Conservation (phyloP, 768 basidiomycete genomes). For the Phlebiopsis gigantea region DNA sequence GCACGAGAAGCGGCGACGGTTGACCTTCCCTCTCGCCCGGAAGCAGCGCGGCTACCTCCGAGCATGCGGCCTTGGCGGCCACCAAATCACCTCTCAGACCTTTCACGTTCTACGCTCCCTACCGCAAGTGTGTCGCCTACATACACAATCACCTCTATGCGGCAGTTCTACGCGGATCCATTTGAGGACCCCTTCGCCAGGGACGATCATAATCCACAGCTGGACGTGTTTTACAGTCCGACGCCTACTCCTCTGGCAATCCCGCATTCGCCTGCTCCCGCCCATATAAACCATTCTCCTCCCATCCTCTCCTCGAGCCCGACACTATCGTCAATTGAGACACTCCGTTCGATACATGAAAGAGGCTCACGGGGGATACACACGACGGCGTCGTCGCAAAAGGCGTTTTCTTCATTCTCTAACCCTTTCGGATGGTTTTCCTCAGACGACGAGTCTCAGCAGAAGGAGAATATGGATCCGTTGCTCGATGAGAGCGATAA, state of each 20-base stretch:
- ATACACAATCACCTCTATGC: constrained; percentile 3
- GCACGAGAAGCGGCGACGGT: constrained; percentile 12
- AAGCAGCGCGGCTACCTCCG: constrained; percentile 21
- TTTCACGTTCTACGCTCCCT: constrained; percentile 57
- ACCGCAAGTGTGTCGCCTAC: constrained; percentile 50
- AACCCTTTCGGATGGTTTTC: constrained; percentile 22
- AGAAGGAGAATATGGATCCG: constrained; percentile 18
- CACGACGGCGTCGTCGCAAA: constrained; percentile 19
- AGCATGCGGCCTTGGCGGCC: constrained; percentile 19
- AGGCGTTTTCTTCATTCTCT: constrained; percentile 16
- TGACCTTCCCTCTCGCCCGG: constrained; percentile 20
- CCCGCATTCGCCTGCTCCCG: constrained; percentile 27
- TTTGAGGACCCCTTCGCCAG: constrained; percentile 19
- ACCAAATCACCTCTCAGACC: constrained; percentile 33
- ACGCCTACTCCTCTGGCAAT: constrained; percentile 23
- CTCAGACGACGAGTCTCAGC: constrained; percentile 13
- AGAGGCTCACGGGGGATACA: constrained; percentile 19
- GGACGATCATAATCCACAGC: constrained; percentile 15
- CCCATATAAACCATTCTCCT: constrained; percentile 32
- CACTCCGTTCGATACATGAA: constrained; percentile 22
- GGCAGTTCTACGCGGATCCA: constrained; percentile 16
- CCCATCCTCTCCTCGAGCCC: constrained; percentile 19
- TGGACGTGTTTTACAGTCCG: constrained; percentile 24
- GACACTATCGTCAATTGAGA: constrained; percentile 19
- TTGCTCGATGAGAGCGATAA: constrained; percentile 22